Percentiles rank a stretch among this genome's conserved stretches.
These are phyloP conservation scores for Rhypophila decipiens DNA, from an alignment of 495 filamentous ascomycete genomes.

Conservation along the genomic window DNA sequence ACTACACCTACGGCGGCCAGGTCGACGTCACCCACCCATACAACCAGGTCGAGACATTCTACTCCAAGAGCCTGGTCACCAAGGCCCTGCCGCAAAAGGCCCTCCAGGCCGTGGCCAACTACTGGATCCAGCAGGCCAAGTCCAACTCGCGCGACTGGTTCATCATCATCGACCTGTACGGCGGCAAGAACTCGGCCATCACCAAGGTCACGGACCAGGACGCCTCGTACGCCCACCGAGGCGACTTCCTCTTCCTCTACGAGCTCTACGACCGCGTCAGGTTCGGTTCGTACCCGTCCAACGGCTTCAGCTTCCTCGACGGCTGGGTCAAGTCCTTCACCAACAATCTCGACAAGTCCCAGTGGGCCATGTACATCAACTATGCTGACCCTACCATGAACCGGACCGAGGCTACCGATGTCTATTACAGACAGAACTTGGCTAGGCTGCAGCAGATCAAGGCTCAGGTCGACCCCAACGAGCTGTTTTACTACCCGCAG, in stretches of 20 bases:
- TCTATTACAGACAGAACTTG: constrained; percentile 51
- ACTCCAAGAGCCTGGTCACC: constrained; percentile 38
- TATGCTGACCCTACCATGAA: constrained; percentile 36
- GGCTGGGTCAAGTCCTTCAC: constrained; percentile 35
- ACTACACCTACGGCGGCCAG: constrained; percentile 34
- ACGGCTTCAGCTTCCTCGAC: constrained; percentile 31
- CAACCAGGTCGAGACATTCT: constrained; percentile 41
- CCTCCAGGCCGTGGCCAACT: constrained; percentile 30
- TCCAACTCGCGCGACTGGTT: constrained; percentile 33
- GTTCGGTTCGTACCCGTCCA: constrained; percentile 22
- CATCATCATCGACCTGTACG: constrained; percentile 39
- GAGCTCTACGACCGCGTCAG: constrained; percentile 32
- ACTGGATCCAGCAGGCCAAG: constrained; percentile 35
- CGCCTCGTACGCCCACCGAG: constrained; percentile 33
- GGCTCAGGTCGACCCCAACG: constrained; percentile 45
- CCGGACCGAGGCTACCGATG: constrained; percentile 28
- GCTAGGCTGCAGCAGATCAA: constrained; percentile 48
- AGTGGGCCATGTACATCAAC: constrained; percentile 45
- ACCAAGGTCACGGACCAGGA: constrained; percentile 22
- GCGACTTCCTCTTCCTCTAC: constrained; percentile 30
- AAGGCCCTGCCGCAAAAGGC: constrained; percentile 25
- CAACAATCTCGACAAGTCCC: constrained; percentile 15
- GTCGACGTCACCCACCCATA: constrained; percentile 39
- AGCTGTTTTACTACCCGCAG: constrained; percentile 60
- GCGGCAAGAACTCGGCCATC: constrained; percentile 37